These are phyloP conservation scores for Trichomonascaceae sp. DNA, from an alignment of 1,139 yeast species.

Conservation along the genomic window DNA sequence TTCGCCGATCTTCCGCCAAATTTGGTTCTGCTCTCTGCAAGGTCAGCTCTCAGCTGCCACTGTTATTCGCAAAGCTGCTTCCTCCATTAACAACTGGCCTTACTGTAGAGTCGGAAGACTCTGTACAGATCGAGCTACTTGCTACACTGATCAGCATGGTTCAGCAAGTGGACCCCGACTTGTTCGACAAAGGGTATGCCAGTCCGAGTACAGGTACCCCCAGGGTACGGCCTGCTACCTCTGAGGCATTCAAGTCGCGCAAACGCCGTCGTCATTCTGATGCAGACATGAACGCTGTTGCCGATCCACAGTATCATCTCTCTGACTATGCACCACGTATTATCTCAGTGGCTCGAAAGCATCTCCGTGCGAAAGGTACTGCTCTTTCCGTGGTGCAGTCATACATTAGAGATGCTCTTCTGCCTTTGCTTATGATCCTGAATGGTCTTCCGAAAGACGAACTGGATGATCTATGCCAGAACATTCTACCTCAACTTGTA, in stretches of 20 bases:
- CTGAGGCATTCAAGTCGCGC: too few species aligned
- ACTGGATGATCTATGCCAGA: too few species aligned
- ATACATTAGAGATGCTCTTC: slow-evolving; percentile 8
- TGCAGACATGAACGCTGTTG: slow-evolving; percentile 19
- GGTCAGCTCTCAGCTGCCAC: slow-evolving; percentile 22
- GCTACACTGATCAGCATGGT: too few species aligned
- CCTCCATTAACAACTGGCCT: slow-evolving; percentile 20
- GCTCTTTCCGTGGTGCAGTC: slow-evolving; percentile 11
- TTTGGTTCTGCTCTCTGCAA: slow-evolving; percentile 32
- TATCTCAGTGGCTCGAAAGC: slow-evolving; percentile 11
- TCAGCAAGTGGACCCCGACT: too few species aligned
- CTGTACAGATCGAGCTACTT: slow-evolving; percentile 27
- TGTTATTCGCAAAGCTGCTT: slow-evolving; percentile 16
- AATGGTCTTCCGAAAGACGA: slow-evolving; percentile 7
- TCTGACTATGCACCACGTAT: slow-evolving; percentile 11
- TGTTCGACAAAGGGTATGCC: slow-evolving; percentile 19
- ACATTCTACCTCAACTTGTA: slow-evolving; percentile 2
- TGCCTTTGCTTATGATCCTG: slow-evolving; percentile 9
- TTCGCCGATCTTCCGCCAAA: slow-evolving; percentile 44
- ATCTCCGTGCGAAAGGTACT: slow-evolving; percentile 9
- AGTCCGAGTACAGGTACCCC: slow-evolving; percentile 16
- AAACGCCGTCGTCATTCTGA: slow-evolving; percentile 27
- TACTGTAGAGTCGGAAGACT: slow-evolving; percentile 26
- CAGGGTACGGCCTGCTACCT: slow-evolving; percentile 15
- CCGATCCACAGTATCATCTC: slow-evolving; percentile 16